phyloP scores from a whole-genome alignment of 345 rosid species.

The Streptanthus diversifolius region DNA sequence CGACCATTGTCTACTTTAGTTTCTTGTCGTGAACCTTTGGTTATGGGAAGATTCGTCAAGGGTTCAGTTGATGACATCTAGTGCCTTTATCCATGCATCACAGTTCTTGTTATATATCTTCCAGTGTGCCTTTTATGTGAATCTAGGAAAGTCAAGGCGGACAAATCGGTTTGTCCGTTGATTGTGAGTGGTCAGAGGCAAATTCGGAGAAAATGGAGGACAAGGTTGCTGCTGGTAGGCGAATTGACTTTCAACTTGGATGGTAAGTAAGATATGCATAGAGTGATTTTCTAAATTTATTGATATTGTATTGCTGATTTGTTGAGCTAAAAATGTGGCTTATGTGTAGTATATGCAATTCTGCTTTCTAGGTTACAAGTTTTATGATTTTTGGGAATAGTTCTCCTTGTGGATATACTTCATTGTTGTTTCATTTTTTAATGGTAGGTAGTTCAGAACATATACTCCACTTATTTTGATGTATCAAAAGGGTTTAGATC shows the following conservation, averaged over 20 bases:
- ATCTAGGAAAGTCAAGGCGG: conserved; percentile 75
- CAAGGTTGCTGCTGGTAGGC: conserved; percentile 61
- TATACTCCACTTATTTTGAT: not conserved
- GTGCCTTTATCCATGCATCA: not conserved
- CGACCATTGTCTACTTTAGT: not conserved
- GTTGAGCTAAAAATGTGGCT: not conserved
- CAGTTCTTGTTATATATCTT: not conserved
- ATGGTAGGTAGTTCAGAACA: not conserved
- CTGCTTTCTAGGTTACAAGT: not conserved
- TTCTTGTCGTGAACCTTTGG: not conserved
- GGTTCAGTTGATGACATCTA: not conserved
- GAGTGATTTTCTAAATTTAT: not conserved
- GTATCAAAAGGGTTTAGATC: not conserved
- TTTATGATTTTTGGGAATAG: not conserved
- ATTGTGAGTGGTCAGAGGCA: conserved; percentile 75
- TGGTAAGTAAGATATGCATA: conserved; percentile 46
- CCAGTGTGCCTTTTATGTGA: not conserved
- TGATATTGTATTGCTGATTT: not conserved
- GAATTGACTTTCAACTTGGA: conserved; percentile 84
- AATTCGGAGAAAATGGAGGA: conserved; percentile 56
- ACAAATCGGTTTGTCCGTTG: conserved; percentile 65
- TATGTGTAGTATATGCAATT: not conserved
- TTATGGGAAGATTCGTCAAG: not conserved
- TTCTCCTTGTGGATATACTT: not conserved
- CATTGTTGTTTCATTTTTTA: not conserved